phyloP scores from a whole-genome alignment of 345 rosid genomes.

The Gynandropsis gynandra region DNA sequence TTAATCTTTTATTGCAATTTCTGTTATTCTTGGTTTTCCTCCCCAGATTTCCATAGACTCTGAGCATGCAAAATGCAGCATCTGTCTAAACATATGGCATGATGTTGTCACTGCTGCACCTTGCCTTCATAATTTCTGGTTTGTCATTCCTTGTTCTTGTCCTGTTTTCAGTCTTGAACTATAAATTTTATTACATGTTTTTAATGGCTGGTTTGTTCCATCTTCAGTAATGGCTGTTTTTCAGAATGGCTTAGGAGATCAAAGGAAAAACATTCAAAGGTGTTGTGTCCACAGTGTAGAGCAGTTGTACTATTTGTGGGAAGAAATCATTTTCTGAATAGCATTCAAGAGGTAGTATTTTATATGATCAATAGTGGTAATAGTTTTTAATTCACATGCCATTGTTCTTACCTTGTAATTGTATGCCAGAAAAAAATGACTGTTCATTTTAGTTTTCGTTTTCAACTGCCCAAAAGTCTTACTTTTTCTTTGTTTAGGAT shows the following conservation, averaged over 20 bases:
- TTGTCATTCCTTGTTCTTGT: conserved; percentile 16
- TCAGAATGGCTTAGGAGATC: conserved; percentile 92
- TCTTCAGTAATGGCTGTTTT: conserved; percentile 87
- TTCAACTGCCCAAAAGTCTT: too few relatives aligned
- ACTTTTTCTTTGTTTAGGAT: too few relatives aligned
- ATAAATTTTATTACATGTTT: conserved; percentile 14
- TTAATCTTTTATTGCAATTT: conserved; percentile 6
- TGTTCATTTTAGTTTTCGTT: too few relatives aligned
- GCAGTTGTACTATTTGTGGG: conserved; percentile 77
- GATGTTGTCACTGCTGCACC: conserved; percentile 91
- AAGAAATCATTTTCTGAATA: conserved; percentile 68
- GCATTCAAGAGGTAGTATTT: conserved; percentile 63
- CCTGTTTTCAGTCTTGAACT: conserved; percentile 1
- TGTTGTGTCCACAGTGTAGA: conserved; percentile 91
- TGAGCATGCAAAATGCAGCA: conserved; percentile 83
- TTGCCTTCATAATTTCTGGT: conserved; percentile 96
- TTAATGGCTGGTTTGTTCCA: conserved; percentile 21
- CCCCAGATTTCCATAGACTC: conserved; percentile 59
- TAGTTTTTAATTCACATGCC: conserved; percentile 12
- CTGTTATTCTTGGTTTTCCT: conserved; percentile 8
- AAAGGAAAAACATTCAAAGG: conserved; percentile 49
- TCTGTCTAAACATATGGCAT: conserved; percentile 90
- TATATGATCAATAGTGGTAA: not conserved
- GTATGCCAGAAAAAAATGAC: not conserved
- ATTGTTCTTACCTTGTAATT: not conserved